Percentiles rank a stretch among this genome's conserved stretches.
Conservation (phyloP, 2,329 filamentous ascomycete species). For the Colletotrichum sp. region DNA sequence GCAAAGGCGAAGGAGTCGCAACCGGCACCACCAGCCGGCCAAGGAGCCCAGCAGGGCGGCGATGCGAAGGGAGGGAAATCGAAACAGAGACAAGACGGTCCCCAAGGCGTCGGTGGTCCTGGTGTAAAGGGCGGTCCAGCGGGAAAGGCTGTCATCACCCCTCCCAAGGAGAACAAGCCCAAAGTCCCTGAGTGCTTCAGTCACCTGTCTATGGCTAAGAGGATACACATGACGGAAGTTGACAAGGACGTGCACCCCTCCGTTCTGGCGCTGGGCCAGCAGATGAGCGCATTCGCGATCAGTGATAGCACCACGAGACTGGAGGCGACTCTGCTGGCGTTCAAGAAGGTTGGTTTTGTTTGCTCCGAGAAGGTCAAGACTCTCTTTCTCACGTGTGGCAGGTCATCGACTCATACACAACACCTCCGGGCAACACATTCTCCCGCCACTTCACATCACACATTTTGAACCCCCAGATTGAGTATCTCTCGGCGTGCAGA, state of each 20-base stretch:
- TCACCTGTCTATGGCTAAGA: slow-evolving; percentile 75
- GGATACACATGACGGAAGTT: slow-evolving; percentile 60
- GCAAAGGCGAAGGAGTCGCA: slow-evolving; percentile 70
- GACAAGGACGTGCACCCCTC: slow-evolving; percentile 85
- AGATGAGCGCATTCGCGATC: slow-evolving; percentile 87
- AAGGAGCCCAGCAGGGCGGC: slow-evolving; percentile 38
- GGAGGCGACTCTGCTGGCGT: slow-evolving; percentile 85
- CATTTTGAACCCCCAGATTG: slow-evolving; percentile 91
- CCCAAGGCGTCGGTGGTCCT: slow-evolving; percentile 30
- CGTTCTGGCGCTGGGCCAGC: slow-evolving; percentile 83
- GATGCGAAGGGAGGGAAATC: slow-evolving; percentile 53
- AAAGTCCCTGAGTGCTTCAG: slow-evolving; percentile 77
- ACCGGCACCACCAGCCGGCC: slow-evolving; percentile 40
- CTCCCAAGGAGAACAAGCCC: slow-evolving; percentile 59
- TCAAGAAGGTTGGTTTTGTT: slow-evolving; percentile 71
- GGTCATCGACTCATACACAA: slow-evolving; percentile 93
- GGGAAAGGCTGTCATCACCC: slow-evolving; percentile 37
- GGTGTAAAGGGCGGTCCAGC: slow-evolving; percentile 37
- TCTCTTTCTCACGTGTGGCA: slow-evolving; percentile 39
- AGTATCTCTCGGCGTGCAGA: slow-evolving; percentile 91
- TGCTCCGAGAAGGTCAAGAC: not conserved
- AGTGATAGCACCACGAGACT: slow-evolving; percentile 89
- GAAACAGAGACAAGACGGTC: slow-evolving; percentile 52
- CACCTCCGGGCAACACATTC: slow-evolving; percentile 82
- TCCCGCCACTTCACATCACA: slow-evolving; percentile 91